These are phyloP conservation scores for Zymoseptoria tritici DNA, from an alignment of 2,329 filamentous ascomycete genomes.

Conservation along the genomic window DNA sequence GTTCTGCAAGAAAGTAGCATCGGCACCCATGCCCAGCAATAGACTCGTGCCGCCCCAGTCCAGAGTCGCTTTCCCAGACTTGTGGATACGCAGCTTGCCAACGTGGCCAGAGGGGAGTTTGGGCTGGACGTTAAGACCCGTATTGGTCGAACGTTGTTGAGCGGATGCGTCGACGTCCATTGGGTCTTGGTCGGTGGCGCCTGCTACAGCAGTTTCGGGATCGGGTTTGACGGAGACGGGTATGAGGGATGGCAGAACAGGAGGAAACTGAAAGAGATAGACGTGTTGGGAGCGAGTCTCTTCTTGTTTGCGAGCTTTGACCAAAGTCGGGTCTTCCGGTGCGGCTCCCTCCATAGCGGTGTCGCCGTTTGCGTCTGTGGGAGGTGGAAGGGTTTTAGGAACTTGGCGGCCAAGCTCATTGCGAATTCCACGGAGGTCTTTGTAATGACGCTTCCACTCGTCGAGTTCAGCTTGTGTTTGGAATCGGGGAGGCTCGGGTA, in stretches of 20 bases:
- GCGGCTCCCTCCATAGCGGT: slow-evolving; percentile 30
- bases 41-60: slow-evolving; percentile 57
- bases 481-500: slow-evolving; percentile 34
- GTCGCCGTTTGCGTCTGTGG: slow-evolving; percentile 37
- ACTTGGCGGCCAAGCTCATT: slow-evolving; percentile 40
- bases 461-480: slow-evolving; percentile 47
- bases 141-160: slow-evolving; percentile 1
- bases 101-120: slow-evolving; percentile 47
- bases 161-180: slow-evolving; percentile 19
- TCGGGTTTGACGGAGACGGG: slow-evolving; percentile 31
- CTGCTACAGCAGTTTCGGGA: slow-evolving; percentile 14
- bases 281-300: slow-evolving; percentile 47
- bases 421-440: slow-evolving; percentile 40
- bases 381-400: slow-evolving; percentile 19
- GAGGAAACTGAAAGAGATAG: slow-evolving; percentile 59
- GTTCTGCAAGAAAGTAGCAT: slow-evolving; percentile 54
- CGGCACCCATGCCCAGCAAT: slow-evolving; percentile 49
- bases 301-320: slow-evolving; percentile 14
- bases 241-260: slow-evolving; percentile 51
- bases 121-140: slow-evolving; percentile 26
- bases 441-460: slow-evolving; percentile 43
- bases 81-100: slow-evolving; percentile 55
- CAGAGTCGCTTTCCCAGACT: slow-evolving; percentile 54
- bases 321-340: slow-evolving; percentile 3
- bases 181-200: slow-evolving; percentile 6